Conservation (phyloP, 2,329 filamentous ascomycete species). For the Calonectria crousiana region DNA sequence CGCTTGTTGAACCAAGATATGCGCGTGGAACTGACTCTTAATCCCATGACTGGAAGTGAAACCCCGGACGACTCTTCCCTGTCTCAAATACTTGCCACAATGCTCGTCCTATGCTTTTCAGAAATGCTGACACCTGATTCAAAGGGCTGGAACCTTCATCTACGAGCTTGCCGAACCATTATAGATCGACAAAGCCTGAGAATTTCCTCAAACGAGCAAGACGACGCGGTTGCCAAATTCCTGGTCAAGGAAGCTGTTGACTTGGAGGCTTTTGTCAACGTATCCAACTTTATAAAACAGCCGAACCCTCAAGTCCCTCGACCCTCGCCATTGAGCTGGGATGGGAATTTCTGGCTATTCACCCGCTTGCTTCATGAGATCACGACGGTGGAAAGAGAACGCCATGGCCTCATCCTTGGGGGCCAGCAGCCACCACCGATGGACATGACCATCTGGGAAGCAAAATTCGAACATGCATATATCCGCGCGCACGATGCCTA, state of each 20-base stretch:
- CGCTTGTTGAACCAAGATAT: slow-evolving; percentile 20
- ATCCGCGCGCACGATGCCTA: neutral
- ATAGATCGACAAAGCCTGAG: slow-evolving; percentile 1
- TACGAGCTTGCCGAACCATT: slow-evolving; percentile 12
- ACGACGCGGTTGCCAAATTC: slow-evolving; percentile 14
- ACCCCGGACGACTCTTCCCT: neutral
- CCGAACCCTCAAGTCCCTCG: neutral
- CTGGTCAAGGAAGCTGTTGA: slow-evolving; percentile 19
- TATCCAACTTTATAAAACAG: slow-evolving; percentile 16
- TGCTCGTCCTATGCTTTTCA: slow-evolving; percentile 17
- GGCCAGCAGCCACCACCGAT: neutral
- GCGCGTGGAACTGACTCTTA: neutral
- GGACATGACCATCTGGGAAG: slow-evolving; percentile 14
- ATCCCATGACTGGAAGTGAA: neutral
- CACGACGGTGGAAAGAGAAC: slow-evolving; percentile 14
- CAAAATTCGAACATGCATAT: neutral
- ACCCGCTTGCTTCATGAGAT: slow-evolving; percentile 22
- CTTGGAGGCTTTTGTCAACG: slow-evolving; percentile 10
- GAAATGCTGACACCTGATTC: slow-evolving; percentile 22
- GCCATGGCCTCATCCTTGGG: neutral
- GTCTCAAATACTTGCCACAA: slow-evolving; percentile 13
- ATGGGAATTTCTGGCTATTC: slow-evolving; percentile 20
- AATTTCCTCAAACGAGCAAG: neutral
- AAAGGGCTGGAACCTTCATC: slow-evolving; percentile 16
- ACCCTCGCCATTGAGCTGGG: neutral